These are phyloP conservation scores for Salinomyces thailandicus DNA, from an alignment of 2,329 filamentous ascomycete species.

Conservation along the genomic window DNA sequence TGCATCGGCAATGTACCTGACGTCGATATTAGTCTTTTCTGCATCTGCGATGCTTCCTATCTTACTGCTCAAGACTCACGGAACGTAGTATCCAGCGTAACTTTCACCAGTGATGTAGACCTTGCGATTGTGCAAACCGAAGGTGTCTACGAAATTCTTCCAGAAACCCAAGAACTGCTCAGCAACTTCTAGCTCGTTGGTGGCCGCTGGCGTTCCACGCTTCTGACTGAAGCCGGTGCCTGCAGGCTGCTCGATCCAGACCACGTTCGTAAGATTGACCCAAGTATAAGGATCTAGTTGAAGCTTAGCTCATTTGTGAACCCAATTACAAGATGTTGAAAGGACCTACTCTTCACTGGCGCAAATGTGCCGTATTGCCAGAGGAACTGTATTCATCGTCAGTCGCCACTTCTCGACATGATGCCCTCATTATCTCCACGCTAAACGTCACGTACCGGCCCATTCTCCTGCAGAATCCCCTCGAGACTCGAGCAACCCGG, in stretches of 20 bases:
- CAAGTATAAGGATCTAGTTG: slow-evolving; percentile 1
- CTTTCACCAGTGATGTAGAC: slow-evolving; percentile 54
- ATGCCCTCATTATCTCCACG: too few species aligned
- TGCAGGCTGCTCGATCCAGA: slow-evolving; percentile 37
- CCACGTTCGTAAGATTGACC: slow-evolving; percentile 41
- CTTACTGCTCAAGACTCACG: slow-evolving; percentile 3
- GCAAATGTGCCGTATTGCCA: slow-evolving; percentile 35
- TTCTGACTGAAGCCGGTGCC: slow-evolving; percentile 29
- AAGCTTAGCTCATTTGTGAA: not conserved
- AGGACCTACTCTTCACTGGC: slow-evolving; percentile 4
- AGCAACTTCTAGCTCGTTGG: slow-evolving; percentile 30
- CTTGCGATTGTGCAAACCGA: slow-evolving; percentile 41
- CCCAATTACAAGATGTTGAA: too few species aligned
- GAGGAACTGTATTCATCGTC: too few species aligned
- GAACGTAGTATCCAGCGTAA: slow-evolving; percentile 17
- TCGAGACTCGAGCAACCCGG: slow-evolving; percentile 38
- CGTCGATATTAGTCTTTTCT: too few species aligned
- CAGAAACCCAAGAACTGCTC: slow-evolving; percentile 34
- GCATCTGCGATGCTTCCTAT: too few species aligned
- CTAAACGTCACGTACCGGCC: too few species aligned
- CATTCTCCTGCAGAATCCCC: slow-evolving; percentile 40
- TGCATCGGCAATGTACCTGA: slow-evolving; percentile 61
- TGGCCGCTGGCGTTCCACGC: slow-evolving; percentile 26
- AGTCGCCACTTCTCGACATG: too few species aligned
- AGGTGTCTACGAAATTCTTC: slow-evolving; percentile 41